Conservation (phyloP, 2,329 filamentous ascomycete species). For the Knufia petricola region DNA sequence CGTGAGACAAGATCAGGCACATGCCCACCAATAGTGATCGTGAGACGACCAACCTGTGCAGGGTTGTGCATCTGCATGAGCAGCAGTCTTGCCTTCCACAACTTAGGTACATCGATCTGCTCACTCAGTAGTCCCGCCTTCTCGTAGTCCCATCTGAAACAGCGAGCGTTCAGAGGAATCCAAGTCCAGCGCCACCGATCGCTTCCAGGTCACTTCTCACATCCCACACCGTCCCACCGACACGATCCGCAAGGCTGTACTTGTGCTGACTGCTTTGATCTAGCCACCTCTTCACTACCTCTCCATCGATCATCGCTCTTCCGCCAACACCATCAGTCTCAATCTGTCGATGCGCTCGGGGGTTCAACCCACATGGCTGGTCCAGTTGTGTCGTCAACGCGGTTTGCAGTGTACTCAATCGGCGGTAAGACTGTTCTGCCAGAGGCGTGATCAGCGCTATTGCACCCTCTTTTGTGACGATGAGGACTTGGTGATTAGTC, state of each 20-base stretch:
- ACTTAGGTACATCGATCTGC: too few species aligned
- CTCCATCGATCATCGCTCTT: slow-evolving; percentile 66
- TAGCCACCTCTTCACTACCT: slow-evolving; percentile 62
- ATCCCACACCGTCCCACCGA: slow-evolving; percentile 56
- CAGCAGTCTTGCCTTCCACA: too few species aligned
- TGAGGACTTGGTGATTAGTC: slow-evolving; percentile 34
- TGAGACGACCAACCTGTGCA: too few species aligned
- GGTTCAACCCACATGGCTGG: slow-evolving; percentile 71
- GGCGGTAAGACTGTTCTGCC: slow-evolving; percentile 70
- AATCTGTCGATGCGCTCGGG: slow-evolving; percentile 62
- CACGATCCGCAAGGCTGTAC: slow-evolving; percentile 63
- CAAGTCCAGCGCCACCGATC: slow-evolving; percentile 54
- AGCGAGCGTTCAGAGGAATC: slow-evolving; percentile 4
- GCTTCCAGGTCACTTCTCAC: slow-evolving; percentile 61
- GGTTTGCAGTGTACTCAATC: slow-evolving; percentile 72
- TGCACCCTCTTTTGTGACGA: slow-evolving; percentile 66
- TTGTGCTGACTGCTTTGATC: slow-evolving; percentile 64
- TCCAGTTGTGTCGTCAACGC: slow-evolving; percentile 63
- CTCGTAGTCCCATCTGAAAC: too few species aligned
- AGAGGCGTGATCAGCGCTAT: slow-evolving; percentile 69
- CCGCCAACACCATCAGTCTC: slow-evolving; percentile 41
- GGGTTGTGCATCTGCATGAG: too few species aligned
- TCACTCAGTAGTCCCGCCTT: too few species aligned
- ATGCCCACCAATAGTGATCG: too few species aligned
- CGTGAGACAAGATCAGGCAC: too few species aligned